Evolutionary conservation across 495 filamentous ascomycete species (phyloP).

Genomic region (Immersiella caudata): DNA sequence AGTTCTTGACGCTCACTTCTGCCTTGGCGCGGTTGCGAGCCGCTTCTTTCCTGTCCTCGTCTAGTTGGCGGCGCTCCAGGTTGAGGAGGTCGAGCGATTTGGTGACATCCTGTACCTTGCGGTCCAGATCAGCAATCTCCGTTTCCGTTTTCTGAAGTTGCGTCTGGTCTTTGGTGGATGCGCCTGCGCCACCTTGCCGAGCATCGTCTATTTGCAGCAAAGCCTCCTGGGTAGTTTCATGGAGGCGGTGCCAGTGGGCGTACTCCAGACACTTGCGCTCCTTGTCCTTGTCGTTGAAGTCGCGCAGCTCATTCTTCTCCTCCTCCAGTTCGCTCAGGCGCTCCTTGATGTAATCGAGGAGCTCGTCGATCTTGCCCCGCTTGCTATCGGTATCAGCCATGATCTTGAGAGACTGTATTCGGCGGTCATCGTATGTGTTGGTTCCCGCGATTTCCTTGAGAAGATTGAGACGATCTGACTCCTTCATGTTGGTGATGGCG

Average conservation of each 20-base stretch:
- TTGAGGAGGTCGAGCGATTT: conserved; percentile 83
- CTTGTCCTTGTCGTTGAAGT: conserved; percentile 91
- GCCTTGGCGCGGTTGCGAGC: conserved; percentile 77
- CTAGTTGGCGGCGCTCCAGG: conserved; percentile 84
- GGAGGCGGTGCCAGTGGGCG: conserved; percentile 87
- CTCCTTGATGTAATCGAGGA: conserved; percentile 87
- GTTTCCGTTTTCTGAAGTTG: conserved; percentile 78
- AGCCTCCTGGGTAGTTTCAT: conserved; percentile 72
- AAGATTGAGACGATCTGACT: conserved; percentile 81
- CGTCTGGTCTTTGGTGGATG: conserved; percentile 78
- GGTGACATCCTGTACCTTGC: conserved; percentile 74
- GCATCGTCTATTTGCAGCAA: conserved; percentile 83
- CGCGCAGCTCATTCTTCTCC: conserved; percentile 92
- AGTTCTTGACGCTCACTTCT: conserved; percentile 79
- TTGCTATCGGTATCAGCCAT: conserved; percentile 97
- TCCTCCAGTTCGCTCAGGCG: conserved; percentile 88
- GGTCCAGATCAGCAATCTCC: conserved; percentile 74
- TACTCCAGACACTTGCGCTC: conserved; percentile 93
- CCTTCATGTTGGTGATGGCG: conserved; percentile 97
- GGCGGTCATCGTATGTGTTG: conserved; percentile 90
- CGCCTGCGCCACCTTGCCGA: conserved; percentile 77
- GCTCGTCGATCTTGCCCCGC: conserved; percentile 89
- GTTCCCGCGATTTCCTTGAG: conserved; percentile 98
- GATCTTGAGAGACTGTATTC: conserved; percentile 89
- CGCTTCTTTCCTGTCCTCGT: conserved; percentile 83